phyloP scores from a whole-genome alignment of 345 rosid species.

The Kandelia obovata region DNA sequence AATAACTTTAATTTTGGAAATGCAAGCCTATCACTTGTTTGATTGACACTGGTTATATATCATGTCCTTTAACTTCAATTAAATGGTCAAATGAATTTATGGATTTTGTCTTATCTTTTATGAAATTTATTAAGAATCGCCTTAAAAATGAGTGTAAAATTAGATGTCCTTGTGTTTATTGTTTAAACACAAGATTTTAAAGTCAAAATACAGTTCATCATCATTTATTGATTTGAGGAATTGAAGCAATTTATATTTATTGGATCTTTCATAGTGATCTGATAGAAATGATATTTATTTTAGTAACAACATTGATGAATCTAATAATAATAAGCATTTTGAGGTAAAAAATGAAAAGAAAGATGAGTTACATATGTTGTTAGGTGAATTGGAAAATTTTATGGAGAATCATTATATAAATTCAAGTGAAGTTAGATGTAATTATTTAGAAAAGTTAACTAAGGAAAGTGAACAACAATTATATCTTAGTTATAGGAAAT shows the following conservation, averaged over 20 bases:
- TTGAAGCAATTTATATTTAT: background rate
- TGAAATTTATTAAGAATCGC: background rate
- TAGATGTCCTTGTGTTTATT: background rate
- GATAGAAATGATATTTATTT: too few relatives aligned
- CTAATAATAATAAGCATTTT: too few relatives aligned
- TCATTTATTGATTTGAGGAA: background rate
- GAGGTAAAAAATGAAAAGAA: background rate
- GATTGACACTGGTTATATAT: too few relatives aligned
- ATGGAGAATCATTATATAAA: background rate
- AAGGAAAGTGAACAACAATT: background rate
- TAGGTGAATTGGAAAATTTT: background rate
- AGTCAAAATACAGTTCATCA: background rate
- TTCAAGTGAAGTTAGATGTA: too few relatives aligned
- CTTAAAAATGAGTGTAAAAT: background rate
- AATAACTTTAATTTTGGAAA: too few relatives aligned
- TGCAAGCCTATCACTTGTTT: too few relatives aligned
- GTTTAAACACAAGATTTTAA: background rate
- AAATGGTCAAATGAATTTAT: background rate
- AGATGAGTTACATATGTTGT: background rate
- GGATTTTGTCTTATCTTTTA: background rate
- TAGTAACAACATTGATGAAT: too few relatives aligned
- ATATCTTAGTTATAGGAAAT: background rate
- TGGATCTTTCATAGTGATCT: background rate
- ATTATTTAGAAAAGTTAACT: background rate
- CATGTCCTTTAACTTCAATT: too few relatives aligned